Evolutionary conservation across 345 rosid species (phyloP), one percentile per base, ranked within the genome.

Genomic region (Luvunga scandens): DNA sequence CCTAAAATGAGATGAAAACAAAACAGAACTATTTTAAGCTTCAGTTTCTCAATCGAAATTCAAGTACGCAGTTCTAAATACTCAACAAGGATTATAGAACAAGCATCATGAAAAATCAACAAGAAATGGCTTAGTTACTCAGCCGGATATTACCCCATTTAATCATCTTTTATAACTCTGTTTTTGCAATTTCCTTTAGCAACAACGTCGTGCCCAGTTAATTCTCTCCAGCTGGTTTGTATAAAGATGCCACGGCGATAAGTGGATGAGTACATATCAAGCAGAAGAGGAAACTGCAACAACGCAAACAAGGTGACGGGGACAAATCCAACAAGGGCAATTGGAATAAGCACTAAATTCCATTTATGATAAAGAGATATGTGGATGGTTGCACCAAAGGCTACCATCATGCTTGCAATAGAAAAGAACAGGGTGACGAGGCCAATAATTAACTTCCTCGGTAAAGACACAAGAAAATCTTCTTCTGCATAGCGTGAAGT

Each of bases 301-400:
- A 5, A 6, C 8, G 62, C 74, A 70, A 70, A 70, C 1, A 48
- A 48, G 63, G 22, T 72, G 39, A 30, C 21, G 0, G 62, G 74
- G 39, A 71, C 27, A 31, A 30, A 59, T 19, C 75, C 25, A 30
- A 53, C 27, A 9, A 57, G 36, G 16, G 27, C 28, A 28, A 72
- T 1, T 55, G 77, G 82, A 67, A 60, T 19, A 16, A 42, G 6
- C 27, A 74, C n/a, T 74, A 67, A 57, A 30, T 8, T 45, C 60
- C 63, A 27, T 16, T 10, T 39, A 12, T 66, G 61, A 31, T 19
- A 66, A 55, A 73, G 73, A 38, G 42, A 34, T 2, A 73, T 57
- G 73, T 73, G 30, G 24, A 79, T 25, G 10, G 78, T 33, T 39
- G 75, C 74, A 31, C 70, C 59, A 31, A 64, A 75, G 1, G 78